Evolutionary conservation across 23 red algal species (phyloP).

Genomic region (Gracilaria domingensis): DNA sequence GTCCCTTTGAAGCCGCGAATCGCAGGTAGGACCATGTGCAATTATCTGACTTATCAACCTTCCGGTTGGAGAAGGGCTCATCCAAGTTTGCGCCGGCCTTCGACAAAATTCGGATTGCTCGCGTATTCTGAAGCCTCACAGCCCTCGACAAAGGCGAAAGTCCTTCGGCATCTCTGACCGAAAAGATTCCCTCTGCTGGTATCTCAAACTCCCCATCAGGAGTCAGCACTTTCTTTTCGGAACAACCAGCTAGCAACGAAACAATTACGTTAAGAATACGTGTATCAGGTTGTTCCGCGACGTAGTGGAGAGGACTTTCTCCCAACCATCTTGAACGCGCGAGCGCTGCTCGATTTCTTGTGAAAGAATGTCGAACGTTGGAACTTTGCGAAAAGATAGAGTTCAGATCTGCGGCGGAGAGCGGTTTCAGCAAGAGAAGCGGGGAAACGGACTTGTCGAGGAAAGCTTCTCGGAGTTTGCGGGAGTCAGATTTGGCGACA

Average conservation of each 20-base stretch:
- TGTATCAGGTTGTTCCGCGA: conserved; percentile 30
- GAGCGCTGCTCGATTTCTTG: conserved; percentile 7
- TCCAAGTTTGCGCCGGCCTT: conserved; percentile 33
- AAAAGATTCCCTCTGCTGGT: conserved; percentile 22
- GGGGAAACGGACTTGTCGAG: conserved; percentile 25
- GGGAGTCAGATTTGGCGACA: conserved; percentile 42
- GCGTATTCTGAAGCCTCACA: conserved; percentile 6
- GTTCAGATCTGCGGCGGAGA: conserved; percentile 34
- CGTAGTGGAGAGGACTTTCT: conserved; percentile 37
- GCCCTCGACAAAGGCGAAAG: conserved; percentile 41
- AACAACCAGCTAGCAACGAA: conserved; percentile 14
- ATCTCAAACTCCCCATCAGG: conserved; percentile 23
- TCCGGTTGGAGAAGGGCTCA: conserved; percentile 17
- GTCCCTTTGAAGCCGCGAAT: conserved; percentile 27
- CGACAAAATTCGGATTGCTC: conserved; percentile 36
- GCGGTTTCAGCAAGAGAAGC: conserved; percentile 33
- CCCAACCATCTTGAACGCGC: conserved; percentile 39
- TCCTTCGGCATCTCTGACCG: conserved; percentile 34
- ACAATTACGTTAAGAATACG: conserved; percentile 38
- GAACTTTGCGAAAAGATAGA: conserved; percentile 2
- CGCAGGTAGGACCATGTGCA: conserved; percentile 31
- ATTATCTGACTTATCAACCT: not conserved
- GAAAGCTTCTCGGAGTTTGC: conserved; percentile 44
- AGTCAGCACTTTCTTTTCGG: not conserved
- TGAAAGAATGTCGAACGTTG: conserved; percentile 1